Base-by-base conservation (phyloP, 2,329 filamentous ascomycete species). In the Stemphylium lycopersici region DNA sequence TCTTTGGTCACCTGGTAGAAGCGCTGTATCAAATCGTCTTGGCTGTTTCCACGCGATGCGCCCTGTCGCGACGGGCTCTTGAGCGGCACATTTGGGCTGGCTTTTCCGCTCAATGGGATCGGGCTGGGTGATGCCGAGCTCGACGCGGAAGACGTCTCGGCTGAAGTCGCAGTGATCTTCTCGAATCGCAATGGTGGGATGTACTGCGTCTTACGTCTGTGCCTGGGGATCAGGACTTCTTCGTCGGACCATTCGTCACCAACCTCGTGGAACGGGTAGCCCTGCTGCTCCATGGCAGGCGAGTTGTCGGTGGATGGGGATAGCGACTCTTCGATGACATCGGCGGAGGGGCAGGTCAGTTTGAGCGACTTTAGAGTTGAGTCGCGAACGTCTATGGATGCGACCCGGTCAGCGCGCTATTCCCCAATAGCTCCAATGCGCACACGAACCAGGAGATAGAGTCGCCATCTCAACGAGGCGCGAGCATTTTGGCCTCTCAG, bases 1-100 rank as follows among this genome's bases (percentile, higher is more conserved):
- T 75, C 72, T 50, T 67, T 59, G n/a, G 72, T 73, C n/a, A 75
- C 69, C 36, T 72, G 67, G 50, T 74, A 74, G 60, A 74, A 74
- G 22, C 71, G 71, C 55, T 70, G 64, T 13, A 75, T 66, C 13
- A 75, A 58, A 43, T 75, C 71, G n/a, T 75, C 72, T 40, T 73
- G 71, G 37, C 67, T 74, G 46, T 66, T 71, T 15, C 70, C 68
- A 15, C 61, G 51, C 34, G 63, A 57, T 13, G 72, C 55, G 33
- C 70, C 70, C 36, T 69, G 71, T 22, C 71, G 60, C 38, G 72
- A 74, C 2, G 70, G 66, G 45, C 69, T 73, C 50, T 74, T 75
- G n/a, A 71, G 71, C 12, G 71, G 72, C 38, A 74, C 56, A 22
- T 68, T 52, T 1, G 70, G 71, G 12, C 66, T 66, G 16, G 54